Percentiles rank a stretch among this genome's conserved stretches.
These are phyloP conservation scores for Castanopsis chinensis DNA, from an alignment of 306 rosid species.

Conservation along the genomic window DNA sequence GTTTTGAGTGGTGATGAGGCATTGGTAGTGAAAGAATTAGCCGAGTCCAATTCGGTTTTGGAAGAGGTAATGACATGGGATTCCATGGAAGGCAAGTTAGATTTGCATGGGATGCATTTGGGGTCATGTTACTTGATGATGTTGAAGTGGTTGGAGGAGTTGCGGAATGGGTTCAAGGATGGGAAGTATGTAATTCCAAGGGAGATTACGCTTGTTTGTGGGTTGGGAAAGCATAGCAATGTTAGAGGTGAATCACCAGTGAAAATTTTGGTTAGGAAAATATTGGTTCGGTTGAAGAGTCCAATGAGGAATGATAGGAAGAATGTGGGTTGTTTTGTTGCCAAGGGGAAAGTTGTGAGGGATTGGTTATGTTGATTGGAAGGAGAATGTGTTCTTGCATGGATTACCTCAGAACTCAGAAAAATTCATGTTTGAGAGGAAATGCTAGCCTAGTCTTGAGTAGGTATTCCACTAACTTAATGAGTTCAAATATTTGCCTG, in stretches of 20 bases:
- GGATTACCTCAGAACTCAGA: background rate
- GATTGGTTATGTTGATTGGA: slow-evolving; percentile 48
- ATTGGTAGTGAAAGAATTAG: slow-evolving; percentile 57
- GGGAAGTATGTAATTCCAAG: slow-evolving; percentile 32
- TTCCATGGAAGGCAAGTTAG: slow-evolving; percentile 65
- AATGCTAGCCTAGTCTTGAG: too few species aligned
- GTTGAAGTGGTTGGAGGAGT: slow-evolving; percentile 73
- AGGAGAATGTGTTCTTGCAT: background rate
- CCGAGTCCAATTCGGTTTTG: slow-evolving; percentile 37
- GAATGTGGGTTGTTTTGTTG: slow-evolving; percentile 70
- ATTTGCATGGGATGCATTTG: slow-evolving; percentile 76
- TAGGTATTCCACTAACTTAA: too few species aligned
- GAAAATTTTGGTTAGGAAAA: slow-evolving; percentile 59
- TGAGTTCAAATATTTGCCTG: too few species aligned
- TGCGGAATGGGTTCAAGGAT: slow-evolving; percentile 35
- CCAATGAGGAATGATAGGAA: slow-evolving; percentile 66
- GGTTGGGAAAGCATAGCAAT: slow-evolving; percentile 78
- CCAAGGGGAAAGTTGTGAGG: slow-evolving; percentile 65
- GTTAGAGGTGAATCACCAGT: slow-evolving; percentile 67
- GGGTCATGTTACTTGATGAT: slow-evolving; percentile 62
- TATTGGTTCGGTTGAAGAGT: slow-evolving; percentile 55
- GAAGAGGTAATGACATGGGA: slow-evolving; percentile 68
- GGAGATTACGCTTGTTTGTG: slow-evolving; percentile 57
- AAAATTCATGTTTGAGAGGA: background rate
- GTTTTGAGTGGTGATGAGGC: slow-evolving; percentile 57